A percentile compares a stretch with the other conserved stretches of the same genome.
Conservation (phyloP, 257 asterid species). For the Dorcoceras hygrometricum region DNA sequence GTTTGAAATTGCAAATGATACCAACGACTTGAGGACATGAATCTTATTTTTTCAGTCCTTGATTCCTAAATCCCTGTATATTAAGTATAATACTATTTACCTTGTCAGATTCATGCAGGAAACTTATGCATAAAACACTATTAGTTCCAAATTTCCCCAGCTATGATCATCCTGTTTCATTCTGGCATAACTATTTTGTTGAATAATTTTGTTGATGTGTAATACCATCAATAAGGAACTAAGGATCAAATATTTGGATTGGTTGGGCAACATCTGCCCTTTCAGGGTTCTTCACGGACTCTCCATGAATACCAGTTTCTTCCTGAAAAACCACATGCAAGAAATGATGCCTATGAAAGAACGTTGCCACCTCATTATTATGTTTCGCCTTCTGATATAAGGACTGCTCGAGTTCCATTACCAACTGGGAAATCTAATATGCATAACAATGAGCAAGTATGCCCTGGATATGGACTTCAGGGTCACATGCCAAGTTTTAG, state of each 20-base stretch:
- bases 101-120: not conserved
- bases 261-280: constrained; percentile 24
- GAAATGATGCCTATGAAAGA: constrained; percentile 52
- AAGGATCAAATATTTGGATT: constrained; percentile 16
- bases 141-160: not conserved
- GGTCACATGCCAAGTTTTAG: constrained; percentile 51
- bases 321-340: constrained; percentile 70
- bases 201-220: not conserved
- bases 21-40: not conserved
- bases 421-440: constrained; percentile 41
- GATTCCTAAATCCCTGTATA: too few species aligned
- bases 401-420: constrained; percentile 46
- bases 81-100: not conserved
- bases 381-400: constrained; percentile 53
- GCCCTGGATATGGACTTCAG: constrained; percentile 47
- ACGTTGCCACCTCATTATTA: constrained; percentile 42
- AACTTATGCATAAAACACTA: not conserved
- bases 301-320: constrained; percentile 77
- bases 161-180: not conserved
- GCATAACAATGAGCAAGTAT: constrained; percentile 48
- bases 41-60: too few species aligned
- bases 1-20: not conserved
- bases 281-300: constrained; percentile 66
- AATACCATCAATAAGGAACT: constrained; percentile 2
- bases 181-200: too few species aligned